Percentiles rank a stretch among this genome's conserved stretches.
These are phyloP conservation scores for Maudiozyma turicensis DNA, from an alignment of 805 yeast genomes.

Conservation along the genomic window DNA sequence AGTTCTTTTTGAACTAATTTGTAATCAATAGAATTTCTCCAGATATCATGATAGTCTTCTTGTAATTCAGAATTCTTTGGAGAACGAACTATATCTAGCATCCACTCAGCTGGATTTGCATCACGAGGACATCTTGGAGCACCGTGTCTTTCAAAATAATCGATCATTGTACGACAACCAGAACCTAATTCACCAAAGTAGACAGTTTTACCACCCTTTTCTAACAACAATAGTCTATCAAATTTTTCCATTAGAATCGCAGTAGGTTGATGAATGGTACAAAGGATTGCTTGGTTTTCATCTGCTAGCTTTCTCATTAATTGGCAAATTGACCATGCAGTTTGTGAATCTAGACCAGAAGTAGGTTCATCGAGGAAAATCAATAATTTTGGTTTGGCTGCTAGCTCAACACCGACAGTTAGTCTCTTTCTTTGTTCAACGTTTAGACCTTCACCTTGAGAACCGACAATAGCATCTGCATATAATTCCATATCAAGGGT, in stretches of 20 bases:
- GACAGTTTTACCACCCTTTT: constrained; percentile 62
- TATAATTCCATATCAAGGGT: constrained; percentile 52
- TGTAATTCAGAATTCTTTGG: constrained; percentile 71
- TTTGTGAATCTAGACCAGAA: constrained; percentile 51
- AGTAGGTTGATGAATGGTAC: constrained; percentile 70
- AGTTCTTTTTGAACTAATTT: constrained; percentile 49
- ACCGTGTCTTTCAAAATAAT: constrained; percentile 58
- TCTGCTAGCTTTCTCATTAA: constrained; percentile 47
- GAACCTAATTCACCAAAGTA: constrained; percentile 64
- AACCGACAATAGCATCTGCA: constrained; percentile 64
- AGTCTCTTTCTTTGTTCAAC: constrained; percentile 52
- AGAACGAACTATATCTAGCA: constrained; percentile 78
- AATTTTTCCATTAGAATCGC: constrained; percentile 68
- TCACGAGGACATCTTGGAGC: constrained; percentile 55
- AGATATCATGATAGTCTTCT: constrained; percentile 65
- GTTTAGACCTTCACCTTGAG: constrained; percentile 51
- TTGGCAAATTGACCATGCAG: constrained; percentile 51
- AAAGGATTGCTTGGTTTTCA: constrained; percentile 56
- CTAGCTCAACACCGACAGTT: constrained; percentile 56
- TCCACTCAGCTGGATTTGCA: constrained; percentile 87
- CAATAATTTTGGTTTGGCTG: constrained; percentile 48
- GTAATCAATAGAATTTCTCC: constrained; percentile 63
- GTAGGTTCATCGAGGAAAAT: constrained; percentile 58
- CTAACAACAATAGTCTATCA: constrained; percentile 63
- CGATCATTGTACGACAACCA: constrained; percentile 46